Base-by-base conservation (phyloP, 2,329 filamentous ascomycete species). In the Leptographium wingfieldii region DNA sequence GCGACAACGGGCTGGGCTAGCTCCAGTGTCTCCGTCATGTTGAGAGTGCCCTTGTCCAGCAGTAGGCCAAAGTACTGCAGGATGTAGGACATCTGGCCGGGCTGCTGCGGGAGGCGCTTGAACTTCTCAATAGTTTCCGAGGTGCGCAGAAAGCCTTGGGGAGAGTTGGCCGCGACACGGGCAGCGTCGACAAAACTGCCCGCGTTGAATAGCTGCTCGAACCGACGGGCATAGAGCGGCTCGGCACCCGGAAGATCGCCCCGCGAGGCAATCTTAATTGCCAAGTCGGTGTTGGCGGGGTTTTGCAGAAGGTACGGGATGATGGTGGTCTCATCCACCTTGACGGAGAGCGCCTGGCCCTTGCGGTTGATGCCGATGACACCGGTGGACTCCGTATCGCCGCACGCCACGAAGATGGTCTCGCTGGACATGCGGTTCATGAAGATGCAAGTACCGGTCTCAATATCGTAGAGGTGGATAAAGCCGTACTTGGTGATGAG, bases 361-460 rank as follows among this genome's bases (percentile, higher is more conserved):
- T 96, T 96, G 69, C 95, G 87, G 77, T 99, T 99, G 71, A 99
- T 92, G 67, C 90, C 91, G 58, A 99, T 82, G 64, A 99, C 87
- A 67, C 95, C 95, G 54, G 87, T 84, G 22, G 90, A 95, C 27
- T 91, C 86, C 59, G 82, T 81, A 71, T 99, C 94, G 43, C 86
- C 77, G 55, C 90, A 87, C 25, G 92, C 96, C 31, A 92, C 95
- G 77, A 99, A 99, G 72, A 99, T 97, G 31, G 94, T 99, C 72
- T 99, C 94, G 78, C 91, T 96, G 40, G 94, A 99, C 69, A 99
- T 99, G 68, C 95, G 88, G 80, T 99, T 99, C 91, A 99, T 95
- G 82, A 96, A 99, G 71, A 99, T 94, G 72, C 90, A 95, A 14
- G 88, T 88, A 61, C 90, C 95, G 9, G 89, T 94, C 78, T 99